phyloP scores from a whole-genome alignment of 805 yeast genomes.

The Kluyveromyces aestuarii region DNA sequence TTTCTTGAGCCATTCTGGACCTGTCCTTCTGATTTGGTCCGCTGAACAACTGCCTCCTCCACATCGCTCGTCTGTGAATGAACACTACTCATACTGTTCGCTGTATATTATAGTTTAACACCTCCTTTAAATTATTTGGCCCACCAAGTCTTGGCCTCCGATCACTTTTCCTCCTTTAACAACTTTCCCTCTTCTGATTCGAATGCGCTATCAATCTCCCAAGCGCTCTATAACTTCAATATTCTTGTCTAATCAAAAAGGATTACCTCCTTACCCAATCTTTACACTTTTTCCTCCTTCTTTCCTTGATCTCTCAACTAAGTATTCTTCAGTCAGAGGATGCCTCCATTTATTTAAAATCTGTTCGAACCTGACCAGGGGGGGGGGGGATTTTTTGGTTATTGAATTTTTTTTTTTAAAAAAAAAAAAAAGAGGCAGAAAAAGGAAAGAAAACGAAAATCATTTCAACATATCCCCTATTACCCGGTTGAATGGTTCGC shows the following conservation, averaged over 20 bases:
- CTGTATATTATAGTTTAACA: too few species aligned
- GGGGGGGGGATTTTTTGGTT: neutral
- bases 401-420: too few species aligned
- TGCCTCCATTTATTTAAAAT: neutral
- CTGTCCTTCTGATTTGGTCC: slow-evolving; percentile 6
- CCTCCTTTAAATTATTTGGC: too few species aligned
- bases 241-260: neutral
- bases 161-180: too few species aligned
- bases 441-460: neutral
- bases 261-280: neutral
- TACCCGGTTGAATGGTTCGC: too few species aligned
- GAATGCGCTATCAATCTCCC: neutral
- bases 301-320: neutral
- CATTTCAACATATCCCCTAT: too few species aligned
- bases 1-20: slow-evolving; percentile 1
- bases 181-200: neutral
- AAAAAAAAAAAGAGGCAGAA: neutral
- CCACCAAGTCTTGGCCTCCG: too few species aligned
- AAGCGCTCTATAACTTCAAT: neutral
- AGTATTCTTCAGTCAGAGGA: too few species aligned
- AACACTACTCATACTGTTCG: slow-evolving; percentile 14
- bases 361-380: neutral
- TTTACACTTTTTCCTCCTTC: neutral
- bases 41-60: slow-evolving; percentile 5
- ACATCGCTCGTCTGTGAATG: slow-evolving; percentile 16